Evolutionary conservation across 2,329 filamentous ascomycete species (phyloP), one percentile per base, ranked within the genome.

Genomic region (Malbranchea cinnamomea): DNA sequence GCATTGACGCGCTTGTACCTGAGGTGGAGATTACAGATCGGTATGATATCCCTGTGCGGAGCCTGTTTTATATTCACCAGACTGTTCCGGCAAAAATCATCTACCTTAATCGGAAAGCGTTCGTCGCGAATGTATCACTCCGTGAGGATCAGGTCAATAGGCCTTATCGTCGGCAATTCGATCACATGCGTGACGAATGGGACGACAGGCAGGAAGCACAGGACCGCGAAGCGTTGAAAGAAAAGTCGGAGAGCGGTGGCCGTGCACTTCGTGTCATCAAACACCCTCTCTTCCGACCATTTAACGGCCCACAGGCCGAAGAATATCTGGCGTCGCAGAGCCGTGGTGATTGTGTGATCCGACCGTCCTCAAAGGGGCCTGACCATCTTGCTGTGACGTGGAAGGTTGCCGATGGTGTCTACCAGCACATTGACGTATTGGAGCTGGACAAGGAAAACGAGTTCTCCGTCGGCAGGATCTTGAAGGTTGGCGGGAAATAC

Each of bases 371-470:
- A 16, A 93, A 92, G 54, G 89, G 89, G 25, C 79, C 83, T 35
- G 89, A 98, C 52, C 89, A 98, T 60, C 65, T 98, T 32, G 84
- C 87, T 5, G 74, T 98, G 26, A 98, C 89, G 0, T 98, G 89
- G 89, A 98, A 98, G 62, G 85, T 98, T 9, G 78, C 83, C 2
- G 84, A 95, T 51, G 78, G 79, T 36, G 75, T 95, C n/a, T 98
- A 85, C 53, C 85, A 98, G 57, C 89, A 98, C 54, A 82, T 98
- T 40, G 89, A 98, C 54, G 87, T 98, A 19, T 68, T 98, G 22
- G 89, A 98, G 58, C 67, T 98, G 48, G 82, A 92, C 54, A 98
- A 98, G 58, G 83, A 93, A 39, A 95, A 84, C 38, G 87, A 95
- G 52, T 95, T 94, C 52, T 85, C 84, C 0, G 78, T 95, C 3